These are phyloP conservation scores for Mariannaea elegans DNA, from an alignment of 2,329 filamentous ascomycete genomes.

Conservation along the genomic window DNA sequence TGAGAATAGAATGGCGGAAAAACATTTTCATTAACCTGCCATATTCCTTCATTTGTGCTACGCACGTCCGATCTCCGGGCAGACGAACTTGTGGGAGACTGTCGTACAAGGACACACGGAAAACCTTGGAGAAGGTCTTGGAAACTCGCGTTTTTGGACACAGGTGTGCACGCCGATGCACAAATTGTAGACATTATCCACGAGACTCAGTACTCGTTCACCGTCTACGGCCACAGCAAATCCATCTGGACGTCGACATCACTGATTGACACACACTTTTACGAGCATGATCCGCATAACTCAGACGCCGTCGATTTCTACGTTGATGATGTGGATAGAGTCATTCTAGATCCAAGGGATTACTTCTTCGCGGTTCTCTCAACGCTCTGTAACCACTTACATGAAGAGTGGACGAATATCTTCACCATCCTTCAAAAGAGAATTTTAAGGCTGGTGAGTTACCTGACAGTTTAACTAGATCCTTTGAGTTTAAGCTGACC, in stretches of 20 bases:
- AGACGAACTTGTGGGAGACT: background rate
- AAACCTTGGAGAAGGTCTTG: background rate
- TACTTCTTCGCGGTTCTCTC: background rate
- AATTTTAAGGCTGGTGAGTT: background rate
- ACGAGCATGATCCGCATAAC: background rate
- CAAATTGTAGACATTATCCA: background rate
- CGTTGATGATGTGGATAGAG: background rate
- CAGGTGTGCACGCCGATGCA: background rate
- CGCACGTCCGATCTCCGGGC: background rate
- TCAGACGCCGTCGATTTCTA: background rate
- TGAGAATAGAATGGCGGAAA: background rate
- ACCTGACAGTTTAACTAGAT: background rate
- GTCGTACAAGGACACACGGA: background rate
- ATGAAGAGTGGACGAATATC: background rate
- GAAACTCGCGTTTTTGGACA: background rate
- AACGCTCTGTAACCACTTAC: background rate
- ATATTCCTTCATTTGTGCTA: conserved; percentile 3
- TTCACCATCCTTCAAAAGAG: background rate
- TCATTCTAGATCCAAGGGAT: background rate
- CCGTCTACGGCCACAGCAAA: background rate
- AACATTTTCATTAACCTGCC: background rate
- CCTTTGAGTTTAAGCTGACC: background rate
- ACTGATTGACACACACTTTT: conserved; percentile 1
- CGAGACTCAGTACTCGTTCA: conserved; percentile 3
- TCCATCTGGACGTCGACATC: background rate